phyloP scores from a whole-genome alignment of 352 stramenopile genomes.

The Hyphochytrium catenoides region DNA sequence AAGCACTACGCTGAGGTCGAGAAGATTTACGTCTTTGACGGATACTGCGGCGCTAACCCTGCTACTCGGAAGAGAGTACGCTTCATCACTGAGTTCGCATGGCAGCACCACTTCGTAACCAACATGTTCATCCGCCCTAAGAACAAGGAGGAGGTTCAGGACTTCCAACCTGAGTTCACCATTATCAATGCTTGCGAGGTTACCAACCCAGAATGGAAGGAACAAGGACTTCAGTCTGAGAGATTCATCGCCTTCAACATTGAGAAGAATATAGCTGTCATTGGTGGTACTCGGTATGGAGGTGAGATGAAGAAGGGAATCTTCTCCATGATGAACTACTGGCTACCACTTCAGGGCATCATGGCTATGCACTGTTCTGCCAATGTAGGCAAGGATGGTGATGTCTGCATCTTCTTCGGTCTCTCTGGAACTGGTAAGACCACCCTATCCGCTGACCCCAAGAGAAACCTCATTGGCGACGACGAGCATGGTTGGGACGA shows the following conservation, averaged over 20 bases:
- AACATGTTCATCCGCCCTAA: conserved; percentile 40
- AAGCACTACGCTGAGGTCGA: conserved; percentile 22
- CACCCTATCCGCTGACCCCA: conserved; percentile 57
- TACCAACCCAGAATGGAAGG: conserved; percentile 25
- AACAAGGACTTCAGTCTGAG: conserved; percentile 23
- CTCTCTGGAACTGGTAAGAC: conserved; percentile 73
- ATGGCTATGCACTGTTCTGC: conserved; percentile 32
- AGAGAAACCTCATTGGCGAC: conserved; percentile 75
- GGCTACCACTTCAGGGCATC: conserved; percentile 23
- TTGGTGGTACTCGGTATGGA: conserved; percentile 31
- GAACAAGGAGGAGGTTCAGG: conserved; percentile 19
- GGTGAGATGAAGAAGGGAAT: conserved; percentile 45
- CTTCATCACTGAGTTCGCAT: conserved; percentile 27
- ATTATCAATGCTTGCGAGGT: conserved; percentile 38
- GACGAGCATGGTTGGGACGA: conserved; percentile 45
- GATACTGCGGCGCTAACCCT: conserved; percentile 28
- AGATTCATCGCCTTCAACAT: conserved; percentile 40
- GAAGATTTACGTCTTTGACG: conserved; percentile 32
- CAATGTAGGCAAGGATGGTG: conserved; percentile 21
- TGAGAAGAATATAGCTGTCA: conserved; percentile 27
- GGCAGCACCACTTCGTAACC: conserved; percentile 35
- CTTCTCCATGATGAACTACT: conserved; percentile 43
- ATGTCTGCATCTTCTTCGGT: conserved; percentile 25
- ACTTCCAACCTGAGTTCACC: conserved; percentile 25
- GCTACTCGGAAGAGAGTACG: conserved; percentile 26